Evolutionary conservation across 176 grass and related monocot genomes (phyloP), one percentile per base, ranked within the genome.

Genomic region (Coix lacrymajobi): DNA sequence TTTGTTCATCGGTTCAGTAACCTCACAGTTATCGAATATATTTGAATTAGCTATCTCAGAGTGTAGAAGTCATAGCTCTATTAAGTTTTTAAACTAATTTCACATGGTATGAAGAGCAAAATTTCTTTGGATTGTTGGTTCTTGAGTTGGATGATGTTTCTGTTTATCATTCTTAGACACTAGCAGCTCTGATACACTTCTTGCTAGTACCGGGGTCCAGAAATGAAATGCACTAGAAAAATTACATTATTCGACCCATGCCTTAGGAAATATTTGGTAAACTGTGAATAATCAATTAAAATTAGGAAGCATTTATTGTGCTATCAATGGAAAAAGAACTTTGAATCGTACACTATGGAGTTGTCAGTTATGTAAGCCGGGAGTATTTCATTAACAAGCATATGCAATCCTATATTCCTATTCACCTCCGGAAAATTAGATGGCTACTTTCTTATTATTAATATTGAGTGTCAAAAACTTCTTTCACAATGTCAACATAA

Each of bases 401-500:
- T 62, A 33, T 74, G 7, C 28, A 73, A 73, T 46, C 69, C 69
- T 71, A 52, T 74, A 73, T 52, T 46, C 69, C 69, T 71, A 52
- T 74, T 19, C 11, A 60, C 51, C 11, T 38, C 52, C 4, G 1
- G 15, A 24, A 41, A 30, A 28, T 9, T 14, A 5, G n/a, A 31
- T 22, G 8, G 9, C 34, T 24, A 38, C 34, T 68, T 69, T 36
- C 12, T 60, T 31, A 28, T 45, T 44, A 19, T 40, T 69, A 12
- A n/a, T 39, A 68, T n/a, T 40, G 34, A 46, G 3, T 31, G 41
- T 10, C 25, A 29, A 66, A 79, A 87, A 17, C 3, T 82, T 86
- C 22, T 78, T 87, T 69, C 37, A 62, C 73, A 45, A 69, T 39
- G 9, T 75, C 36, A 81, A 26, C 69, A 43, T 11, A 33, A 86